Evolutionary conservation across 305 asterid genomes (phyloP).

Genomic region (Fraxinus velutina): DNA sequence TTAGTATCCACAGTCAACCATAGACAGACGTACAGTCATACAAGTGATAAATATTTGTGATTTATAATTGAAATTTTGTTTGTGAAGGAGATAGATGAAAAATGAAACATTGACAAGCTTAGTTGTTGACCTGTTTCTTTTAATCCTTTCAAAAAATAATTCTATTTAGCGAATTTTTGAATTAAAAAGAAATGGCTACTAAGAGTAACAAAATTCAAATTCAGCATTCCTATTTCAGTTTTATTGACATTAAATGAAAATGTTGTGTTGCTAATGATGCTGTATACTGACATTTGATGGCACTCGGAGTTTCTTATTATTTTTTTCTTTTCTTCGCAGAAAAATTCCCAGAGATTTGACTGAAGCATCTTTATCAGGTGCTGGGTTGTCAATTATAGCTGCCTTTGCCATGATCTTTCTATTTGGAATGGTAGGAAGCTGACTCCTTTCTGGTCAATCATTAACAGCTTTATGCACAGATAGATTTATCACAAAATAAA

Average conservation of each 20-base stretch:
- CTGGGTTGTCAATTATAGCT: constrained; percentile 88
- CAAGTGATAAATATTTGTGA: not conserved
- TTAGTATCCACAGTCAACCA: not conserved
- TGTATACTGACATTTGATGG: not conserved
- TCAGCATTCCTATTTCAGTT: not conserved
- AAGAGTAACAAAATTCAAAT: not conserved
- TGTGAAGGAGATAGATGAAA: not conserved
- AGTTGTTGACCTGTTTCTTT: not conserved
- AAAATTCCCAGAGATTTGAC: constrained; percentile 96
- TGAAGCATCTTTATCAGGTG: constrained; percentile 94
- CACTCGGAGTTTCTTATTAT: not conserved
- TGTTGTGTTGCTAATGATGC: not conserved
- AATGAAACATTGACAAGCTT: not conserved
- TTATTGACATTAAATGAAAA: not conserved
- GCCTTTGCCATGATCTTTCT: constrained; percentile 77
- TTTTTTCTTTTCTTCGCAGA: constrained; percentile 41
- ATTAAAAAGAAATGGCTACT: not conserved
- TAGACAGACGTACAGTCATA: not conserved
- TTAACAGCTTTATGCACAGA: not conserved
- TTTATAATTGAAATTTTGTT: not conserved
- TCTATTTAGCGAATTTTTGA: not conserved
- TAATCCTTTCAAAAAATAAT: not conserved
- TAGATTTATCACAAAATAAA: not conserved
- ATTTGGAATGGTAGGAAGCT: constrained; percentile 83
- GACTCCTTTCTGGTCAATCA: constrained; percentile 3